These are phyloP conservation scores for Diaporthe ilicicola DNA, from an alignment of 2,329 filamentous ascomycete genomes.

Conservation along the genomic window DNA sequence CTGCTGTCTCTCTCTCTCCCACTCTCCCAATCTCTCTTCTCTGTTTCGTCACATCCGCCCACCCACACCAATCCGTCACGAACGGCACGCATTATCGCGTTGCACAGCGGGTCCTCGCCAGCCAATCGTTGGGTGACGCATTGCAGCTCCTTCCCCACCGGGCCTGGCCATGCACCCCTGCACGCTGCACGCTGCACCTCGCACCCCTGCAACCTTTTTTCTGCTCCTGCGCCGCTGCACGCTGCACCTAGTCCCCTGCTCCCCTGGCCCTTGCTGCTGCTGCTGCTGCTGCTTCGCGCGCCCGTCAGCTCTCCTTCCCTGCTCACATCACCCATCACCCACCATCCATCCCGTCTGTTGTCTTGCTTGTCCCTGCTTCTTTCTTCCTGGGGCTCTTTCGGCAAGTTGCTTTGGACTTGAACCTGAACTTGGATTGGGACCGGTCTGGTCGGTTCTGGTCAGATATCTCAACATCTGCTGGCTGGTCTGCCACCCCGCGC, in stretches of 20 bases:
- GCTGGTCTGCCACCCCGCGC: not conserved
- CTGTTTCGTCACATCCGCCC: conserved; percentile 22
- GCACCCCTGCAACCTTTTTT: not conserved
- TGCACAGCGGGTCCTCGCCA: conserved; percentile 16
- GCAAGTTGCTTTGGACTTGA: not conserved
- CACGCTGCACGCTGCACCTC: not conserved
- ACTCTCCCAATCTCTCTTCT: not conserved
- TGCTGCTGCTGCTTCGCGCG: too few relatives aligned
- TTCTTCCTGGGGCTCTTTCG: not conserved
- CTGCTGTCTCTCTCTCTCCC: not conserved
- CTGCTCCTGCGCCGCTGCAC: not conserved
- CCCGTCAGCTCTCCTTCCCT: conserved; percentile 5
- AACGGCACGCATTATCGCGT: conserved; percentile 23
- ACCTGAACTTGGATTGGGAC: not conserved
- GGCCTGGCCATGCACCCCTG: conserved; percentile 6
- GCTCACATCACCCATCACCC: conserved; percentile 14
- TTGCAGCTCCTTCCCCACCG: conserved; percentile 22
- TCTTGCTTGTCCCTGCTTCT: conserved; percentile 7
- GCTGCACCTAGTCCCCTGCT: not conserved
- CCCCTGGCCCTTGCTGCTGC: not conserved
- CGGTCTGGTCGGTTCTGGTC: not conserved
- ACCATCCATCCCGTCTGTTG: conserved; percentile 2
- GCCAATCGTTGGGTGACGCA: conserved; percentile 20
- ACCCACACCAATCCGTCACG: conserved; percentile 19
- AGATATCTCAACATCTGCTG: conserved; percentile 20